Base-by-base conservation (phyloP, 2,329 filamentous ascomycete species). In the Fonsecaea multimorphosa region DNA sequence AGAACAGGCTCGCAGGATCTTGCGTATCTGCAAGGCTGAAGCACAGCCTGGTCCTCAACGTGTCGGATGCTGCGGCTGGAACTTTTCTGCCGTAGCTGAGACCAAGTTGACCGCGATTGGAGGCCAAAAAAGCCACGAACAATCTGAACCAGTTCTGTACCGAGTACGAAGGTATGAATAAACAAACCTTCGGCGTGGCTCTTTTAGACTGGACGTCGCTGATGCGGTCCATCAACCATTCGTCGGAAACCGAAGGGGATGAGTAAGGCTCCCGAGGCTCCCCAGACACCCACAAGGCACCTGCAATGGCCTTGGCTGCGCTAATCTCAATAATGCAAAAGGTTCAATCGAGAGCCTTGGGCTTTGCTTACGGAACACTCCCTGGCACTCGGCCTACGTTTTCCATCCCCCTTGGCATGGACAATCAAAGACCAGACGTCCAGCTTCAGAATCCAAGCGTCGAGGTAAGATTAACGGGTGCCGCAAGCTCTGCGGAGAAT, bases 291-390 rank as follows among this genome's bases (percentile, higher is more conserved):
- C n/a, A n/a, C n/a, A n/a, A n/a, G n/a, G n/a, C n/a, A n/a, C n/a
- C n/a, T 3, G 11, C 34, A 38, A 16, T 2, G 14, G 1, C 5
- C 40, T 46, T 46, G 40, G 40, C 40, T 8, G 19, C 5, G 11
- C 38, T 49, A 46, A 19, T 22, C 38, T 22, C 3, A 22, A 34
- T 58, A 2, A 3, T 24, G 57, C 29, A 44, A 51, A 19, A 51
- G 19, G 8, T 40, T 38, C 44, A 16, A 19, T 1, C 1, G n/a
- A 32, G 2, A 24, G 44, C 44, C 51, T 54, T 11, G 29, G 29
- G 7, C 1, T 31, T 7, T 60, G 58, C 44, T 60, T 36, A 60
- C 46, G 51, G 14, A 60, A 40, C 14, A 40, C 38, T 27, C 51
- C 29, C 14, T 1, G n/a, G 58, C 38, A 19, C 46, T 51, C 49